Conservation (phyloP, 495 filamentous ascomycete species). For the Hypoxylon intermedium region DNA sequence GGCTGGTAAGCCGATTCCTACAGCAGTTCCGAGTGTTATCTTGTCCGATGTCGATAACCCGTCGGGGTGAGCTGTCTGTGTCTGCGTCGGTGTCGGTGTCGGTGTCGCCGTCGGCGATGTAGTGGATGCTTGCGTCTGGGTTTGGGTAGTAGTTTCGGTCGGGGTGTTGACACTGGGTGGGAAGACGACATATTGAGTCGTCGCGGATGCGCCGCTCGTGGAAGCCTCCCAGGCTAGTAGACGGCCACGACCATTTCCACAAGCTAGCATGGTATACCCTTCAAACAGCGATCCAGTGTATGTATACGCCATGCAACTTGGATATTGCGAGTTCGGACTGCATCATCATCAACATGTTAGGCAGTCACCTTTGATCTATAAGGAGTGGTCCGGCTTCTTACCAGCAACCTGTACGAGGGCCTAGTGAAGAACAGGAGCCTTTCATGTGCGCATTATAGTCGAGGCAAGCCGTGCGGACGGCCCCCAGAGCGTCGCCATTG, state of each 20-base stretch:
- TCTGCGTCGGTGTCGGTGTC: slow-evolving; percentile 37
- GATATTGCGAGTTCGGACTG: neutral
- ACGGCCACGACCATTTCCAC: neutral
- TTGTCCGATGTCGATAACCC: slow-evolving; percentile 5
- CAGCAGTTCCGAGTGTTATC: neutral
- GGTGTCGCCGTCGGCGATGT: slow-evolving; percentile 52
- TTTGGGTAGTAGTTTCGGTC: neutral
- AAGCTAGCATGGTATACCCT: neutral
- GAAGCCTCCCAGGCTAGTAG: neutral
- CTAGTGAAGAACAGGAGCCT: neutral
- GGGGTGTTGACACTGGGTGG: neutral
- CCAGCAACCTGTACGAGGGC: neutral
- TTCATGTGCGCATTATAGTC: neutral
- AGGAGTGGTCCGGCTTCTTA: neutral
- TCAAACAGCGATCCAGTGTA: neutral
- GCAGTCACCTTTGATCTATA: no score
- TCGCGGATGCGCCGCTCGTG: neutral
- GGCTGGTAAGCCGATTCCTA: slow-evolving; percentile 8
- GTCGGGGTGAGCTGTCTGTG: slow-evolving; percentile 25
- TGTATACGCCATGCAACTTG: neutral
- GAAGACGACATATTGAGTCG: neutral
- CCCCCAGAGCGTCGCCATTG: neutral
- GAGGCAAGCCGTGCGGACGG: slow-evolving; percentile 34
- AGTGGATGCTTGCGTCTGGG: slow-evolving; percentile 36
- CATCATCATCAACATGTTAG: neutral